These are phyloP conservation scores for Talaromyces sp. DNA, from an alignment of 2,329 filamentous ascomycete genomes.

Conservation along the genomic window DNA sequence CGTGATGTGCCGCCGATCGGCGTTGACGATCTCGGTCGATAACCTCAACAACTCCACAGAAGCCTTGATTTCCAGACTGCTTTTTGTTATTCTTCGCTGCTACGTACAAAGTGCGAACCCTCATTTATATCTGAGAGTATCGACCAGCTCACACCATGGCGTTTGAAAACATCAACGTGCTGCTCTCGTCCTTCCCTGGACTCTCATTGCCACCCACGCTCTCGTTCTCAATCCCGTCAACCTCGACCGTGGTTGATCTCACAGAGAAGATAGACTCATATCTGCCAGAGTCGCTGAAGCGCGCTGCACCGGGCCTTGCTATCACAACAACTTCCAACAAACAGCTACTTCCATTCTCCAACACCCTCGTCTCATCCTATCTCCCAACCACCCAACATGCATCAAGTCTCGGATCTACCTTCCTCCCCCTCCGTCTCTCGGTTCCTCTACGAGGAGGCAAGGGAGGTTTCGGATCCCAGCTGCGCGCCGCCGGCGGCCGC, in stretches of 20 bases:
- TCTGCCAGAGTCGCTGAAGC: conserved; percentile 55
- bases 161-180: conserved; percentile 64
- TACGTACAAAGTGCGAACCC: neutral
- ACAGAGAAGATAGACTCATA: conserved; percentile 55
- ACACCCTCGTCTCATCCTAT: conserved; percentile 56
- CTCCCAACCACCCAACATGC: conserved; percentile 44
- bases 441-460: conserved; percentile 85
- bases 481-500: conserved; percentile 91
- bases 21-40: neutral
- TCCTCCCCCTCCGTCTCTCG: conserved; percentile 78
- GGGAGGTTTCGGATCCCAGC: conserved; percentile 94
- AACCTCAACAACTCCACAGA: neutral
- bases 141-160: conserved; percentile 46
- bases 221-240: conserved; percentile 65
- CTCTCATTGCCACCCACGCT: conserved; percentile 78
- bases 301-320: conserved; percentile 56
- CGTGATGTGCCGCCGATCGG: neutral
- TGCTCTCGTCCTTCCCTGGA: conserved; percentile 80
- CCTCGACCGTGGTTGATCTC: conserved; percentile 64
- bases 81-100: neutral
- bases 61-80: neutral
- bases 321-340: conserved; percentile 79
- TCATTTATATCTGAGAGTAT: neutral
- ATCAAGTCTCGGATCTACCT: conserved; percentile 50
- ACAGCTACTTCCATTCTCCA: conserved; percentile 55